Conservation (phyloP, 495 filamentous ascomycete species). For the Aspergillus bridgeri region DNA sequence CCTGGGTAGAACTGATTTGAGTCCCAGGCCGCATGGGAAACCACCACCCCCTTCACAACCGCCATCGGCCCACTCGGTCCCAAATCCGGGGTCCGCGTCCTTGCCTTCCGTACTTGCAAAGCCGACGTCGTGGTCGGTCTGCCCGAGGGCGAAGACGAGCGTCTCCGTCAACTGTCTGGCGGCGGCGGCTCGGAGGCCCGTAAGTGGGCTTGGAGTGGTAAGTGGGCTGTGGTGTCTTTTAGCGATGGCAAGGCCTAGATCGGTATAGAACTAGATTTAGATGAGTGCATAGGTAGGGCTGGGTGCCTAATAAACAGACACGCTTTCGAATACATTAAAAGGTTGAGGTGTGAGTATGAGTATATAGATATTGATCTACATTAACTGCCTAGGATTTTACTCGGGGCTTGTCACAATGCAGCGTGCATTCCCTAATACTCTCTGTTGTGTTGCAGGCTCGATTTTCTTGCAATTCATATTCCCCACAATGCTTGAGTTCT, state of each 20-base stretch:
- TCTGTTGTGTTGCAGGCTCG: no score
- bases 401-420: no score
- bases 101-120: constrained; percentile 91
- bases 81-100: constrained; percentile 71
- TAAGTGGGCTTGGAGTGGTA: constrained; percentile 97
- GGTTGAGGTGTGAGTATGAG: no score
- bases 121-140: constrained; percentile 93
- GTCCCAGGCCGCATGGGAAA: constrained; percentile 76
- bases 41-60: constrained; percentile 78
- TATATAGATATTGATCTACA: no score
- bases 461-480: no score
- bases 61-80: constrained; percentile 86
- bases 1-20: no score
- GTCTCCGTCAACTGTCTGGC: constrained; percentile 60
- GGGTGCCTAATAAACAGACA: no score
- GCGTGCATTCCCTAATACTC: no score
- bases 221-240: constrained; percentile 94
- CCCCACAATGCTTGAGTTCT: no score
- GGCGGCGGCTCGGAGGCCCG: constrained; percentile 67
- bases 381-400: no score
- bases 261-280: background rate
- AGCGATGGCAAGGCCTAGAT: constrained; percentile 61
- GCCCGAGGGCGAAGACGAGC: constrained; percentile 74
- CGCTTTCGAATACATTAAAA: no score
- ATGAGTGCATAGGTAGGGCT: no score